A percentile compares a stretch with the other conserved stretches of the same genome.
phyloP scores from a whole-genome alignment of 1,284 basidiomycete species.

The Pseudozyma hubeiensis region DNA sequence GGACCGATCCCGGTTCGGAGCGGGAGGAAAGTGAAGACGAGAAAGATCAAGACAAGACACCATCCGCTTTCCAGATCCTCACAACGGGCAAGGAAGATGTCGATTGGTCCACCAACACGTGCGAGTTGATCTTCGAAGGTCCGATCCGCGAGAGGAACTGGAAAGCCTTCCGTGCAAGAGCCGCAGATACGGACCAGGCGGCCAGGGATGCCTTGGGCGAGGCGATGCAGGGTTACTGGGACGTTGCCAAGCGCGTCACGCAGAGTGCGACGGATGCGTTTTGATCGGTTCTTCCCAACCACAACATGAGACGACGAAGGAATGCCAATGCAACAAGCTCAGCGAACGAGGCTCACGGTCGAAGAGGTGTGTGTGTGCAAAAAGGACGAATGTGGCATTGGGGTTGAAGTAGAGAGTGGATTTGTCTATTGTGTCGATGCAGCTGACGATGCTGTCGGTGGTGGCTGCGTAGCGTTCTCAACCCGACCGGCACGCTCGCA shows the following conservation, averaged over 20 bases:
- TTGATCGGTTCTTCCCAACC: not conserved
- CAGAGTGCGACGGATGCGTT: slow-evolving; percentile 14
- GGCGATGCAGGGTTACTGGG: slow-evolving; percentile 90
- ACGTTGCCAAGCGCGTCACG: slow-evolving; percentile 78
- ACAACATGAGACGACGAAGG: not conserved
- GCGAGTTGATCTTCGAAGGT: slow-evolving; percentile 93
- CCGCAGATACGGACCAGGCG: slow-evolving; percentile 82
- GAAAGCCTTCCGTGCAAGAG: slow-evolving; percentile 74
- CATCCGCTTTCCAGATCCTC: slow-evolving; percentile 26
- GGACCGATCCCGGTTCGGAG: slow-evolving; percentile 86
- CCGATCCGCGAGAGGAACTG: slow-evolving; percentile 78
- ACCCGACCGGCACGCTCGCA: slow-evolving; percentile 77
- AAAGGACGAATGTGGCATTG: too few relatives aligned
- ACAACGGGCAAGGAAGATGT: slow-evolving; percentile 58
- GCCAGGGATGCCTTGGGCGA: slow-evolving; percentile 87
- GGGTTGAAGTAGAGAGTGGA: not conserved
- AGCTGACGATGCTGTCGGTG: not conserved
- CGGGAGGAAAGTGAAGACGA: slow-evolving; percentile 58
- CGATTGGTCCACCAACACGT: slow-evolving; percentile 83
- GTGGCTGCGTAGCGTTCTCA: slow-evolving; percentile 21
- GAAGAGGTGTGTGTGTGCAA: not conserved
- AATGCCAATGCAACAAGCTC: not conserved
- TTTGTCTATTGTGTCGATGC: not conserved
- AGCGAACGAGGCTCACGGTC: not conserved
- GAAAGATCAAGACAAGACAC: slow-evolving; percentile 15